Evolutionary conservation across 73 alveolate genomes (phyloP), one percentile per base, ranked within the genome.

Genomic region (Tetrahymena borealis): DNA sequence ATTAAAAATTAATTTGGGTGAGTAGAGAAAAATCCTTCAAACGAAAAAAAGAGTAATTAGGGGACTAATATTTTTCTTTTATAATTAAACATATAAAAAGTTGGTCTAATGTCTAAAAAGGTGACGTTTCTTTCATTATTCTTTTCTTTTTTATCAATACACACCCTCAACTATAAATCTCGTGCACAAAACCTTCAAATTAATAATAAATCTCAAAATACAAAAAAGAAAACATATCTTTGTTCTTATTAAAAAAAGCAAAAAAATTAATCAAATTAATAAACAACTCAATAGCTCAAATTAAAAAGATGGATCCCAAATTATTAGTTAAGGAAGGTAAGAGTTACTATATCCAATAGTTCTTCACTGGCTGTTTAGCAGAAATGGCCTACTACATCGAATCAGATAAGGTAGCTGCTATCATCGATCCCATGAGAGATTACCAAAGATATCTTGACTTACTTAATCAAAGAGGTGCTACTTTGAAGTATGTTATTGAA

Each of bases 361-460:
- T 39, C 79, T 93, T 40, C 91, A 38, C 91, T 4, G 94, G 91
- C 7, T 93, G 95, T 33, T 90, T 93, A 60, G 39, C 95, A 28
- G 91, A 90, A 4, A 79, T 93, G 90, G 90, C 95, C 39, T 93
- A 93, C 91, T 93, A 93, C 38, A 42, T 93, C 33, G 95, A 93
- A 42, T 93, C 95, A 11, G 91, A 85, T 33, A 92, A 92, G n/a
- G 94, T 79, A 9, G 95, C 93, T 32, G 95, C 93, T 18, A 40
- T 93, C 13, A 85, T 93, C 3, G 95, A 93, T 93, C 95, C 95
- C 20, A 39, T 93, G 28, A 93, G 95, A 32, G 95, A 93, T 79
- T 92, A 77, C 32, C 32, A 20, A 92, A 32, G 28, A 15, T 32
- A 32, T 2, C 78, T 91, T 36, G 93, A 78, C 38, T 85, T 93